These are phyloP conservation scores for Talaromyces sp. DNA, from an alignment of 2,329 filamentous ascomycete species.

Conservation along the genomic window DNA sequence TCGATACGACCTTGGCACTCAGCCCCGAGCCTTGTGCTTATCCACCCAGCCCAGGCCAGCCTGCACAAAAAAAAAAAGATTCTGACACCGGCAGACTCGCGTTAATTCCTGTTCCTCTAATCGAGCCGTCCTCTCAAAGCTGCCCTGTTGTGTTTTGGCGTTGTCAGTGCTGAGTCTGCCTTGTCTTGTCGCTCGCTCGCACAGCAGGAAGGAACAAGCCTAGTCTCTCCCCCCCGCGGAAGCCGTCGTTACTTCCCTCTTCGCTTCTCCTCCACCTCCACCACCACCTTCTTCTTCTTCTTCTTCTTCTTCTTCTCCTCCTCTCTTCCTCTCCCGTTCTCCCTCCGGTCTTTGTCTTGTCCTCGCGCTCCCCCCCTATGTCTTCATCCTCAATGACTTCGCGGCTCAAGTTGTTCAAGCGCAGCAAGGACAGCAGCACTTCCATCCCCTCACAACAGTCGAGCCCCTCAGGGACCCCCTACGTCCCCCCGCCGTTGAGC, in stretches of 20 bases:
- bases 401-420: conserved; percentile 47
- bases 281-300: not conserved
- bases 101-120: too few relatives aligned
- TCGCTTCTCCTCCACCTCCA: not conserved
- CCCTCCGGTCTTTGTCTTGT: conserved; percentile 11
- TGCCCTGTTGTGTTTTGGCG: not conserved
- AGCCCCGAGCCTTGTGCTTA: not conserved
- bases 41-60: not conserved
- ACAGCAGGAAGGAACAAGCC: not conserved
- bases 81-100: not conserved
- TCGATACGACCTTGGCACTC: not conserved
- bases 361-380: conserved; percentile 11
- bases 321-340: conserved; percentile 10
- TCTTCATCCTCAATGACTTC: conserved; percentile 49
- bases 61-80: not conserved
- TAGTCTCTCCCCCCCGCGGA: not conserved
- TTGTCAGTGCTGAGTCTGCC: not conserved
- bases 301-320: not conserved
- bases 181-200: not conserved
- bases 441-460: conserved; percentile 27
- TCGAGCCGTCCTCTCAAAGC: not conserved
- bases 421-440: conserved; percentile 49
- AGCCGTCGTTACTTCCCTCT: not conserved
- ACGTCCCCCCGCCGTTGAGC: conserved; percentile 32
- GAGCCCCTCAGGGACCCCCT: conserved; percentile 27